Evolutionary conservation across 768 basidiomycete genomes (phyloP).

Genomic region (Daedalea quercina): DNA sequence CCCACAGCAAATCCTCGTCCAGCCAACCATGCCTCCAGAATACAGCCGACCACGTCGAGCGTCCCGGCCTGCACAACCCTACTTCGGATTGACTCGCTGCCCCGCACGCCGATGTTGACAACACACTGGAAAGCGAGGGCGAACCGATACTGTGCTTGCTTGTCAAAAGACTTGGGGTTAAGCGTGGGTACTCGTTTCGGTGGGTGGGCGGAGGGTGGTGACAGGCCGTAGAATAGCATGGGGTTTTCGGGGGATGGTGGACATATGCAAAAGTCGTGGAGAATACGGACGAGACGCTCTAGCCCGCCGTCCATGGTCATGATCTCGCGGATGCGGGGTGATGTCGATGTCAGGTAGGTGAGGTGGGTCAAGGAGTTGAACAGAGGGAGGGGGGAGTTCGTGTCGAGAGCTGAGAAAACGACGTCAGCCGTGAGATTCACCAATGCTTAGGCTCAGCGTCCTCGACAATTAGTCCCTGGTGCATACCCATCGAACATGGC

Average conservation of each 20-base stretch:
- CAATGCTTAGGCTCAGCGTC: too few relatives aligned
- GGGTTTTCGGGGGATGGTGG: conserved; percentile 81
- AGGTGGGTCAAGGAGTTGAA: conserved; percentile 96
- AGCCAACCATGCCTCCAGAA: conserved; percentile 89
- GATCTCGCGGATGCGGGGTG: conserved; percentile 95
- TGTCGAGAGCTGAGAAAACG: conserved; percentile 37
- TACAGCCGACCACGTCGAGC: conserved; percentile 87
- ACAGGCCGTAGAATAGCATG: conserved; percentile 68
- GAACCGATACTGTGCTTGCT: conserved; percentile 83
- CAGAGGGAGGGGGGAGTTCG: conserved; percentile 55
- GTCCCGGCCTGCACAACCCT: conserved; percentile 94
- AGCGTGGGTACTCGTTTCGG: conserved; percentile 52
- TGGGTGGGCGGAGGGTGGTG: conserved; percentile 53
- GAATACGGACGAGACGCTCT: conserved; percentile 88
- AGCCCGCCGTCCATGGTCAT: conserved; percentile 98
- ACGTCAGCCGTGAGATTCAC: not conserved
- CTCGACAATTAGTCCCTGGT: too few relatives aligned
- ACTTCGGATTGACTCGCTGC: conserved; percentile 86
- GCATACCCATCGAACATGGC: too few relatives aligned
- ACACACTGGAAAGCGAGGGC: conserved; percentile 94
- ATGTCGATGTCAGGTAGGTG: conserved; percentile 93
- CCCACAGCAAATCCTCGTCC: conserved; percentile 84
- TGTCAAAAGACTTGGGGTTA: conserved; percentile 67
- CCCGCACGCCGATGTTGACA: conserved; percentile 94
- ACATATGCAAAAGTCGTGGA: conserved; percentile 81